A percentile compares a stretch with the other conserved stretches of the same genome.
These are phyloP conservation scores for Parachaetomium inaequale DNA, from an alignment of 495 filamentous ascomycete genomes.

Conservation along the genomic window DNA sequence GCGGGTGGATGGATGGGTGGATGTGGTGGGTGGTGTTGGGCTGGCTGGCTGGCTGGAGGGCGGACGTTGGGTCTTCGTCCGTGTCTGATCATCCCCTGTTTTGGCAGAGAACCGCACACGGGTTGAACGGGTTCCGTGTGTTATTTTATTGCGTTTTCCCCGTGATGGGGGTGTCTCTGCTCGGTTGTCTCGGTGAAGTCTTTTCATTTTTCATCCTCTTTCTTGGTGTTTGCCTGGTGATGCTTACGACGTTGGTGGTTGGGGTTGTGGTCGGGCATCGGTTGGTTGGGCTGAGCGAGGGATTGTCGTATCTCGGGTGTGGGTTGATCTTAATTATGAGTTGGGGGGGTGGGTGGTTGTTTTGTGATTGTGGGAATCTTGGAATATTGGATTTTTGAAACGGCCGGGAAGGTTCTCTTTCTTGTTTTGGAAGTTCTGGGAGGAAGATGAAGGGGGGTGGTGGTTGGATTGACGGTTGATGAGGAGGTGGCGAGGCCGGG, in stretches of 20 bases:
- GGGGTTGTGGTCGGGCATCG: conserved; percentile 1
- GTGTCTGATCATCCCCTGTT: background rate
- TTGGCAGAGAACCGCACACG: background rate
- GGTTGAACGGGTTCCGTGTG: background rate
- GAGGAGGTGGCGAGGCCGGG: too few relatives aligned
- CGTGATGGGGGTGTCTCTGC: background rate
- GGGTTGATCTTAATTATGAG: background rate
- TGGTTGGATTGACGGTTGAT: background rate
- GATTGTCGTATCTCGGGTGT: background rate
- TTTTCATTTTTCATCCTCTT: background rate
- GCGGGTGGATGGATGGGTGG: too few relatives aligned
- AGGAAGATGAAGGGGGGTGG: background rate
- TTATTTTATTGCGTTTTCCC: too few relatives aligned
- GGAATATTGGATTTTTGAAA: background rate
- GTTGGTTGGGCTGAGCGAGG: background rate
- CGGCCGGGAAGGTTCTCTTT: background rate
- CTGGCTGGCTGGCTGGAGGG: too few relatives aligned
- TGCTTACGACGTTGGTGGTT: too few relatives aligned
- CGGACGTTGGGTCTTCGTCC: too few relatives aligned
- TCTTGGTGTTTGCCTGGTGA: background rate
- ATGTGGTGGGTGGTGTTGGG: too few relatives aligned
- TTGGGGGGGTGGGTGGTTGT: background rate
- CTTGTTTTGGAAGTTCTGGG: background rate
- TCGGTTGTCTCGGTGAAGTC: background rate
- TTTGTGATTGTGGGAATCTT: background rate